Evolutionary conservation across 768 basidiomycete species (phyloP).

Genomic region (Rhizopogon vinicolor): DNA sequence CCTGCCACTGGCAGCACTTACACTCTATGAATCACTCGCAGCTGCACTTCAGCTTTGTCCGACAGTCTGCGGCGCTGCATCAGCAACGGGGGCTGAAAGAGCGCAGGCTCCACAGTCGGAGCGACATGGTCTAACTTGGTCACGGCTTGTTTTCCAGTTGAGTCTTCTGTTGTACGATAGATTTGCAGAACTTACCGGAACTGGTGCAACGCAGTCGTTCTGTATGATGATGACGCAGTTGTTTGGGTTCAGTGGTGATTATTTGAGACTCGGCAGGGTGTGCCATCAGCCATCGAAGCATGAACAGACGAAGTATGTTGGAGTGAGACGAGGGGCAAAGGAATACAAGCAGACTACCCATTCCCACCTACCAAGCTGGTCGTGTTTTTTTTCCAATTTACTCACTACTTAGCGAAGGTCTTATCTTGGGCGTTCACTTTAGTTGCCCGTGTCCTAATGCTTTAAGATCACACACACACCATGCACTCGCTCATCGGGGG

Average conservation of each 20-base stretch:
- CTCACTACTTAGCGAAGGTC: background rate
- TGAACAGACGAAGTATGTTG: no score
- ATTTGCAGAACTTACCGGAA: background rate
- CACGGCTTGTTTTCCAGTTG: background rate
- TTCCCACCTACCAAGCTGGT: no score
- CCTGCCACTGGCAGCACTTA: no score
- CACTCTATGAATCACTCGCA: no score
- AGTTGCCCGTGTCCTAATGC: slow-evolving; percentile 10
- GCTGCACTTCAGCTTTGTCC: no score
- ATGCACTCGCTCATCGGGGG: slow-evolving; percentile 17
- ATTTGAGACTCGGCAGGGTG: no score
- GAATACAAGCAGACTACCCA: no score
- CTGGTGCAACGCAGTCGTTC: no score
- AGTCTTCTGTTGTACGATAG: background rate
- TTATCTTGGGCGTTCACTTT: slow-evolving; percentile 11
- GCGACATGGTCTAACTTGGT: background rate
- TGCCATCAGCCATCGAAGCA: no score
- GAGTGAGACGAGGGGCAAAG: no score
- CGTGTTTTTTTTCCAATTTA: background rate
- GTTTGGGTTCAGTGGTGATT: no score
- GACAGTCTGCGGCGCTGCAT: background rate
- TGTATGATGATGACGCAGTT: no score
- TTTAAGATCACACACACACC: slow-evolving; percentile 15
- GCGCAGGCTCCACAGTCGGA: background rate
- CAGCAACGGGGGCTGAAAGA: background rate